Percentiles rank a stretch among this genome's conserved stretches.
phyloP scores from a whole-genome alignment of 352 stramenopile species.

The Thalassiosira mediterranea region DNA sequence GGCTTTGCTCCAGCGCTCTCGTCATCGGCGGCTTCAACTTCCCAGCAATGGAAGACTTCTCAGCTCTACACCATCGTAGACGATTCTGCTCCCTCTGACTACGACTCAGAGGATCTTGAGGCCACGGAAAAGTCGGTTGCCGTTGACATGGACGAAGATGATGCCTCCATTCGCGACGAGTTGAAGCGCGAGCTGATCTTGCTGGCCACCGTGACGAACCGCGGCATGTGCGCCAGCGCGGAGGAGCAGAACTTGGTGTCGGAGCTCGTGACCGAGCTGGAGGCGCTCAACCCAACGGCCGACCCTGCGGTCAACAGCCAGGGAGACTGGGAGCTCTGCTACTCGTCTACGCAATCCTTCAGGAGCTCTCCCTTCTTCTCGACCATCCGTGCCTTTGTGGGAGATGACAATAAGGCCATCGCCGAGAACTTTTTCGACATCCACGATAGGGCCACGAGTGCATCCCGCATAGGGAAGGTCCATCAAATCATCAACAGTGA shows the following conservation, averaged over 20 bases:
- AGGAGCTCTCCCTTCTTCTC: constrained; percentile 78
- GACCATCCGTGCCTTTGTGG: constrained; percentile 57
- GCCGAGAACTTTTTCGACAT: constrained; percentile 76
- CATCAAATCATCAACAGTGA: constrained; percentile 67
- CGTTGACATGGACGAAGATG: constrained; percentile 71
- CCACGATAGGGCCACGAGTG: constrained; percentile 71
- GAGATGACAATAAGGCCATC: constrained; percentile 67
- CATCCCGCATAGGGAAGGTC: constrained; percentile 70
- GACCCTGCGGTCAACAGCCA: constrained; percentile 59
- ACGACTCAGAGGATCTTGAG: constrained; percentile 54
- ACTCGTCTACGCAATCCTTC: constrained; percentile 80
- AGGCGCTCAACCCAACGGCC: constrained; percentile 66
- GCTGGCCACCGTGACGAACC: constrained; percentile 68
- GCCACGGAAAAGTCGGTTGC: constrained; percentile 48
- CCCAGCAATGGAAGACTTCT: too few species aligned
- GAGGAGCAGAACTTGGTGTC: constrained; percentile 76
- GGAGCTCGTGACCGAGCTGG: constrained; percentile 73
- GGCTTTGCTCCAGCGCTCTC: too few species aligned
- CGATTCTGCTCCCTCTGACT: constrained; percentile 49
- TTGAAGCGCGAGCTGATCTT: constrained; percentile 81
- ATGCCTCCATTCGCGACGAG: constrained; percentile 70
- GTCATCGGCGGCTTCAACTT: too few species aligned
- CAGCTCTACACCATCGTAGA: too few species aligned
- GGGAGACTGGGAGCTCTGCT: constrained; percentile 80
- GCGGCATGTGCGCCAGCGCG: constrained; percentile 60